Conservation (phyloP, 805 yeast species). For the Candida insectorum region DNA sequence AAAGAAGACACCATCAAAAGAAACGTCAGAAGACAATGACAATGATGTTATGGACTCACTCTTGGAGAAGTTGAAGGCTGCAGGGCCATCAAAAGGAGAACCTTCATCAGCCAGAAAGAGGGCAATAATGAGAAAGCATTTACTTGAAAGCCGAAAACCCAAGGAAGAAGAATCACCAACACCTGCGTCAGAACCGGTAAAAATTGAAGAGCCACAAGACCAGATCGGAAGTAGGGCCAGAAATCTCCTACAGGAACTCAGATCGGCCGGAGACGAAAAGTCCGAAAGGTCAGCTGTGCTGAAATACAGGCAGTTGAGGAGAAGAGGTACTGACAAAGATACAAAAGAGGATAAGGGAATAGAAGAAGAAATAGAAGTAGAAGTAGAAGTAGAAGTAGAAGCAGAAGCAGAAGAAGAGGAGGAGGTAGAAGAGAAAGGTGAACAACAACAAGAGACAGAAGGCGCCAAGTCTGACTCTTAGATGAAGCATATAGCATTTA, state of each 20-base stretch:
- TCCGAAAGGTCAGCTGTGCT: slow-evolving; percentile 38
- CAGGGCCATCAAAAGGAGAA: slow-evolving; percentile 76
- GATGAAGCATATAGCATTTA: too few relatives aligned
- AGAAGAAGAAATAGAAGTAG: too few relatives aligned
- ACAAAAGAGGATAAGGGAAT: too few relatives aligned
- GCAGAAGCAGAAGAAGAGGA: slow-evolving; percentile 30
- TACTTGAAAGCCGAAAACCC: slow-evolving; percentile 34
- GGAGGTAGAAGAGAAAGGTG: too few relatives aligned
- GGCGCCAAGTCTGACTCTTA: too few relatives aligned
- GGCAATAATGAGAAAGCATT: slow-evolving; percentile 67
- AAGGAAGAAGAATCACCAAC: slow-evolving; percentile 8
- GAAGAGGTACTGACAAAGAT: slow-evolving; percentile 3
- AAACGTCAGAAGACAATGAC: slow-evolving; percentile 36
- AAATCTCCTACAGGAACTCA: slow-evolving; percentile 56
- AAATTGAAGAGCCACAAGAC: slow-evolving; percentile 11
- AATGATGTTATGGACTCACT: slow-evolving; percentile 77
- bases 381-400: too few relatives aligned
- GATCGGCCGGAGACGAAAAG: slow-evolving; percentile 29
- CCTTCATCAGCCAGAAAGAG: slow-evolving; percentile 77
- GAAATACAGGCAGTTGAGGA: slow-evolving; percentile 31
- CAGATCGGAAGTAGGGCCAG: slow-evolving; percentile 60
- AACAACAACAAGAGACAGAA: too few relatives aligned
- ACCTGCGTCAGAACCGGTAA: slow-evolving; percentile 2
- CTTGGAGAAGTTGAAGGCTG: slow-evolving; percentile 80
- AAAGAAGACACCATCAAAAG: slow-evolving; percentile 17